Conservation (phyloP, 2,329 filamentous ascomycete genomes). For the Ceratocystis smalleyi region DNA sequence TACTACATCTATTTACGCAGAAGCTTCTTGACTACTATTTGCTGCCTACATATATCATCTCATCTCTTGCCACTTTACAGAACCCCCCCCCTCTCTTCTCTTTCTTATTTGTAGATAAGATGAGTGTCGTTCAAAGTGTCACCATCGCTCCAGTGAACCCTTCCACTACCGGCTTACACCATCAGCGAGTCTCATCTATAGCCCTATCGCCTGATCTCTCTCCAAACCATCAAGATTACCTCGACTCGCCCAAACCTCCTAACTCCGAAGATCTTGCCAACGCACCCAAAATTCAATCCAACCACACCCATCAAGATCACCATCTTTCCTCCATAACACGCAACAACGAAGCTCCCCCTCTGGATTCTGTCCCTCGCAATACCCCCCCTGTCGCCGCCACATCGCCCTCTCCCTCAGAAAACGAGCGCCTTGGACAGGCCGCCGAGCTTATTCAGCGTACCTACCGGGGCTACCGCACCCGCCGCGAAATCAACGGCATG, state of each 20-base stretch:
- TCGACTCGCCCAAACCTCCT: conserved; percentile 36
- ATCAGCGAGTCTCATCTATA: conserved; percentile 3
- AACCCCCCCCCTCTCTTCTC: not conserved
- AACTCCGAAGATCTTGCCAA: conserved; percentile 32
- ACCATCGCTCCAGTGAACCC: not conserved
- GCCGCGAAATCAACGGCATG: conserved; percentile 54
- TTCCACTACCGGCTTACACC: not conserved
- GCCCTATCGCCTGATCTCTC: not conserved
- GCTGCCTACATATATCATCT: not conserved
- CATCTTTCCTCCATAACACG: conserved; percentile 3
- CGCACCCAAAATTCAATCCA: conserved; percentile 35
- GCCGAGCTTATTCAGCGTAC: conserved; percentile 50
- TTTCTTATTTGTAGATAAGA: not conserved
- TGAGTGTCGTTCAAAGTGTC: conserved; percentile 3
- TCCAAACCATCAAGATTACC: conserved; percentile 28
- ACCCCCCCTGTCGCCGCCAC: not conserved
- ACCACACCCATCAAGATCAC: conserved; percentile 29
- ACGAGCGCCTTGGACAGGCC: conserved; percentile 26
- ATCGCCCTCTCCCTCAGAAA: conserved; percentile 15
- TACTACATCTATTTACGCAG: not conserved
- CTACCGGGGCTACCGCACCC: conserved; percentile 60
- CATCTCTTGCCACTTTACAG: not conserved
- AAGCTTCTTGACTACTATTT: not conserved
- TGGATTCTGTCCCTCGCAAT: no score
- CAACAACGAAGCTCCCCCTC: not conserved